phyloP scores from a whole-genome alignment of 768 basidiomycete species.

The Tephrocybe sp. region DNA sequence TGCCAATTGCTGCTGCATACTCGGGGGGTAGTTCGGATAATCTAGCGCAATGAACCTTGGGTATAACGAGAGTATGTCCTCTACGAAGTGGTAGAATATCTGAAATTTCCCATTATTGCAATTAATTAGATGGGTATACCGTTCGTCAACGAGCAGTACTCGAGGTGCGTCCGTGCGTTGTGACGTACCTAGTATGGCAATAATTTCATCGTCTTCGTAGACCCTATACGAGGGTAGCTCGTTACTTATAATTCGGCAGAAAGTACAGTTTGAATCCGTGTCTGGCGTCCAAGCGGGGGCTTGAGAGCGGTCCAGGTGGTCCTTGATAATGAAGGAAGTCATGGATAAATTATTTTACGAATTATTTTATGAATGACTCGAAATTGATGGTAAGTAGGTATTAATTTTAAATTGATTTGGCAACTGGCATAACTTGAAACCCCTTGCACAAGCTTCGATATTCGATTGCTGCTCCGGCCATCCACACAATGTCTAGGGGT shows the following conservation, averaged over 20 bases:
- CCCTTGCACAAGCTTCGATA: too few relatives aligned
- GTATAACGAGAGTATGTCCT: conserved; percentile 71
- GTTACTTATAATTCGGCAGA: conserved; percentile 61
- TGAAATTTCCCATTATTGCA: conserved; percentile 20
- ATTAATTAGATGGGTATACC: neutral
- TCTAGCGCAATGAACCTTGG: conserved; percentile 58
- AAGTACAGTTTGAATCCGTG: conserved; percentile 44
- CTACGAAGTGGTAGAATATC: conserved; percentile 67
- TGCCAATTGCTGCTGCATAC: conserved; percentile 55
- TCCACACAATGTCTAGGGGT: conserved; percentile 31
- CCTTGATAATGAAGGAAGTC: conserved; percentile 74
- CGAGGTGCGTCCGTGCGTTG: neutral
- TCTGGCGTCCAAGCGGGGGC: conserved; percentile 50
- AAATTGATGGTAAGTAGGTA: too few relatives aligned
- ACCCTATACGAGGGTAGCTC: conserved; percentile 47
- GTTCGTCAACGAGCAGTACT: too few relatives aligned
- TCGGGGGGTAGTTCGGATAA: conserved; percentile 65
- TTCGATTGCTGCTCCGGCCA: neutral
- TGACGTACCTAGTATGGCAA: conserved; percentile 60
- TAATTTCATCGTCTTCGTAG: conserved; percentile 60
- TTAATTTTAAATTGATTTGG: too few relatives aligned
- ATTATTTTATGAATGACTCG: too few relatives aligned
- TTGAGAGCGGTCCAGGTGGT: conserved; percentile 47
- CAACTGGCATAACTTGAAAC: too few relatives aligned
- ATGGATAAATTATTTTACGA: too few relatives aligned